These are phyloP conservation scores for Ammopiptanthus mongolicus DNA, from an alignment of 306 rosid species.

Conservation along the genomic window DNA sequence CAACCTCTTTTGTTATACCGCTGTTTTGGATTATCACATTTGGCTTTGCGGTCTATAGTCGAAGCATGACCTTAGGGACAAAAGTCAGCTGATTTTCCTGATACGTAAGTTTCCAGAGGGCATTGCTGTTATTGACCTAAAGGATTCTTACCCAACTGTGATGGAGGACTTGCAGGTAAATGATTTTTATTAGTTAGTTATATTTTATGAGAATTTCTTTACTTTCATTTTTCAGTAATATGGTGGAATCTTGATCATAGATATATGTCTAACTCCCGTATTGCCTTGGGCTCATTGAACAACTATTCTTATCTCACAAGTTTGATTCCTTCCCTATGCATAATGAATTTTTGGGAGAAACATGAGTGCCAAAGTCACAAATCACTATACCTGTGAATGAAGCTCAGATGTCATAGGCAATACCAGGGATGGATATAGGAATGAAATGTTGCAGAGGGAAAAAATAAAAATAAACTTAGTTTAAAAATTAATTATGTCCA, in stretches of 20 bases:
- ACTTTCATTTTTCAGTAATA: not conserved
- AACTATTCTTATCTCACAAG: not conserved
- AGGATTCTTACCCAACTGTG: slow-evolving; percentile 40
- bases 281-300: not conserved
- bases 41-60: slow-evolving; percentile 53
- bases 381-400: not conserved
- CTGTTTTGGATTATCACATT: slow-evolving; percentile 25
- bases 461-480: not conserved
- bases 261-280: not conserved
- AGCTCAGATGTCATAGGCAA: not conserved
- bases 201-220: not conserved
- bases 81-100: slow-evolving; percentile 60
- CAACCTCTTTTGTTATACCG: too few species aligned
- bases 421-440: not conserved
- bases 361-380: not conserved
- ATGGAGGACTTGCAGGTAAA: slow-evolving; percentile 87
- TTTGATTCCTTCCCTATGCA: not conserved
- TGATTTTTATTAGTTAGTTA: not conserved
- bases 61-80: slow-evolving; percentile 75
- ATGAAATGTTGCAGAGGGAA: not conserved
- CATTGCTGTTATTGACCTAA: slow-evolving; percentile 64
- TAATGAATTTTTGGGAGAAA: not conserved
- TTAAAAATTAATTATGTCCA: not conserved
- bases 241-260: not conserved
- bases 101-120: slow-evolving; percentile 86